phyloP scores from a whole-genome alignment of 2,329 filamentous ascomycete species.

The Diaporthe caulivora region DNA sequence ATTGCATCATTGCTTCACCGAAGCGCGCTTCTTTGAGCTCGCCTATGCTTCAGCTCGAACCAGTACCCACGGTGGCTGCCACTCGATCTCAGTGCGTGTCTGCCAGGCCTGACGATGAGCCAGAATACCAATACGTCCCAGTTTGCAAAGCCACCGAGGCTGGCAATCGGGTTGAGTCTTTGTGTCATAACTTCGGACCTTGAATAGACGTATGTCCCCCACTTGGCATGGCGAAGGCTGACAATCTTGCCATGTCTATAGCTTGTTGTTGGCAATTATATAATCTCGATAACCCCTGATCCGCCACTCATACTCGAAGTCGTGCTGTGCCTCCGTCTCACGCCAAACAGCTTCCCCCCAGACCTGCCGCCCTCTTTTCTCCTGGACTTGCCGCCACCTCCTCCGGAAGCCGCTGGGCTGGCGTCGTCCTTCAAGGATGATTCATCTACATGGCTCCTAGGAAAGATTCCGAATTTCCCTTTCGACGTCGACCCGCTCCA shows the following conservation, averaged over 20 bases:
- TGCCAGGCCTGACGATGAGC: no score
- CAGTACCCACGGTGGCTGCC: no score
- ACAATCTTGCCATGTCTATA: not conserved
- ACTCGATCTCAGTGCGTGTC: no score
- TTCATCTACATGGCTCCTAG: slow-evolving; percentile 40
- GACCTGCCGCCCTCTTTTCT: slow-evolving; percentile 30
- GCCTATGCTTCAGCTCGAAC: no score
- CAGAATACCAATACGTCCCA: no score
- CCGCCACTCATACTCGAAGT: slow-evolving; percentile 26
- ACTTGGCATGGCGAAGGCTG: not conserved
- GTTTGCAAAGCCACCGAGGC: no score
- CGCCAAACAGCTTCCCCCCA: slow-evolving; percentile 30
- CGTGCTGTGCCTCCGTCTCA: slow-evolving; percentile 27
- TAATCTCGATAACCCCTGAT: slow-evolving; percentile 9
- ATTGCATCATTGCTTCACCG: no score
- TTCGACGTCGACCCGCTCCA: slow-evolving; percentile 52
- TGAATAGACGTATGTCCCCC: not conserved
- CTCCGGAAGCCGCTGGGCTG: not conserved
- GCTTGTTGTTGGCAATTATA: not conserved
- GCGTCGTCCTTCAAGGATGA: slow-evolving; percentile 27
- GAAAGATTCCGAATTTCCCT: slow-evolving; percentile 51
- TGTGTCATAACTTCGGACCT: not conserved
- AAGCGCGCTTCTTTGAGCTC: no score
- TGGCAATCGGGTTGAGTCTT: not conserved
- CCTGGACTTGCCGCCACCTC: slow-evolving; percentile 4